Evolutionary conservation across 768 basidiomycete species (phyloP).

Genomic region (Lactarius vividus): DNA sequence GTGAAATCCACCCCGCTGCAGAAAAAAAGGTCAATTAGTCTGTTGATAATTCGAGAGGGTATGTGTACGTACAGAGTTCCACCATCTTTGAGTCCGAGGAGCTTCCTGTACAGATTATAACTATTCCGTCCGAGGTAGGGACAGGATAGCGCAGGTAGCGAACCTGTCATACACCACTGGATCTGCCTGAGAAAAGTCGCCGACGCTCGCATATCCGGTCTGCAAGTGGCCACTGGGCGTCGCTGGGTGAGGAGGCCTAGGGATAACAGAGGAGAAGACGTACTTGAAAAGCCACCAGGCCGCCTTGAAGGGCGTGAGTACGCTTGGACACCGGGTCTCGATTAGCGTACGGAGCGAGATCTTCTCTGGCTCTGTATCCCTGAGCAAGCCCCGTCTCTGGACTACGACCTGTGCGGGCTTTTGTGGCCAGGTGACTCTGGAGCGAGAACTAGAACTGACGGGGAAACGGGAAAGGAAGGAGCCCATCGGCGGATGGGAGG

Average conservation of each 20-base stretch:
- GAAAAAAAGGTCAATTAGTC: not conserved
- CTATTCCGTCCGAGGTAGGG: not conserved
- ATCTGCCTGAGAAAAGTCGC: slow-evolving; percentile 58
- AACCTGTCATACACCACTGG: slow-evolving; percentile 55
- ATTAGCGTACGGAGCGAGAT: slow-evolving; percentile 31
- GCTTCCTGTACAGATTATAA: slow-evolving; percentile 38
- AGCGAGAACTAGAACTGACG: not conserved
- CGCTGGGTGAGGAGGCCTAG: not conserved
- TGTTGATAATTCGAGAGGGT: not conserved
- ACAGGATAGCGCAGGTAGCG: slow-evolving; percentile 14
- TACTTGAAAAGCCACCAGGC: slow-evolving; percentile 36
- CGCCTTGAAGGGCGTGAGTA: slow-evolving; percentile 31
- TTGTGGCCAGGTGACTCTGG: slow-evolving; percentile 16
- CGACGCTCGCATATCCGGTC: slow-evolving; percentile 57
- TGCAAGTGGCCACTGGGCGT: slow-evolving; percentile 51
- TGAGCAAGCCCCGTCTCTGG: not conserved
- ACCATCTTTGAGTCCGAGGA: slow-evolving; percentile 53
- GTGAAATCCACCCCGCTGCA: slow-evolving; percentile 63
- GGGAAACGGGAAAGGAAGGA: not conserved
- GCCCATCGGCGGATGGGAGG: not conserved
- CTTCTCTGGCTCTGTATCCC: slow-evolving; percentile 9
- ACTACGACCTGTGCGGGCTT: slow-evolving; percentile 6
- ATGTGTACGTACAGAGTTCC: slow-evolving; percentile 56
- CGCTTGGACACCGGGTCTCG: slow-evolving; percentile 32
- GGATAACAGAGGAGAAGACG: not conserved